Conservation (phyloP, 129 eudicot species). For the Escallonia herrerae region DNA sequence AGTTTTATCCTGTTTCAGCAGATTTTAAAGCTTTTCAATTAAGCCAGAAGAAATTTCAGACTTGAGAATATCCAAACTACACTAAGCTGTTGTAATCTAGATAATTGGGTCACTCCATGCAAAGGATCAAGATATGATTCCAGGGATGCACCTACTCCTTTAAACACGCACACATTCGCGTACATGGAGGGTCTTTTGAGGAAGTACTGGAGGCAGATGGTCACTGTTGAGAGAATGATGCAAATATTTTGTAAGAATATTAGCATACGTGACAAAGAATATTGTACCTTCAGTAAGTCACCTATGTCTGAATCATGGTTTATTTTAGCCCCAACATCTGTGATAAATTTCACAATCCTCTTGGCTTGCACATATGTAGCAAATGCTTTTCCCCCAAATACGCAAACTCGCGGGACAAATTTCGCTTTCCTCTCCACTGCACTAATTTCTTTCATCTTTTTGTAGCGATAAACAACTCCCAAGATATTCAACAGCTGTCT, state of each 20-base stretch:
- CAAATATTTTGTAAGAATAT: background rate
- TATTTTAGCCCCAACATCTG: constrained; percentile 80
- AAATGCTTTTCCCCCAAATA: constrained; percentile 98
- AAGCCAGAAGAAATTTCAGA: background rate
- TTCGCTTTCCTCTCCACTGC: constrained; percentile 54
- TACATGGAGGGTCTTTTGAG: no score
- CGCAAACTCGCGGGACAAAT: constrained; percentile 83
- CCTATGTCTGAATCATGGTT: constrained; percentile 93
- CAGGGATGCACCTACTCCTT: no score
- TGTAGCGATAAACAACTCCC: constrained; percentile 88
- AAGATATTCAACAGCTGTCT: constrained; percentile 78
- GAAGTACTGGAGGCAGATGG: background rate
- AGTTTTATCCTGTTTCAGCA: background rate
- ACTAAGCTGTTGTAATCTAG: background rate
- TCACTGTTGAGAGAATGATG: background rate
- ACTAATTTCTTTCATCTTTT: constrained; percentile 84
- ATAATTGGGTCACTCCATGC: background rate
- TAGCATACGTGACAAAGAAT: background rate
- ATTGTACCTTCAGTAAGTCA: constrained; percentile 72
- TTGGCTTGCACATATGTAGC: constrained; percentile 96
- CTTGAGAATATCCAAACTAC: background rate
- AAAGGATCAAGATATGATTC: background rate
- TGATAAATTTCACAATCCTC: constrained; percentile 87
- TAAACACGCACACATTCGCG: no score
- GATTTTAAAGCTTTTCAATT: background rate